Base-by-base conservation (phyloP, 2,329 filamentous ascomycete species). In the Neonectria sp. region DNA sequence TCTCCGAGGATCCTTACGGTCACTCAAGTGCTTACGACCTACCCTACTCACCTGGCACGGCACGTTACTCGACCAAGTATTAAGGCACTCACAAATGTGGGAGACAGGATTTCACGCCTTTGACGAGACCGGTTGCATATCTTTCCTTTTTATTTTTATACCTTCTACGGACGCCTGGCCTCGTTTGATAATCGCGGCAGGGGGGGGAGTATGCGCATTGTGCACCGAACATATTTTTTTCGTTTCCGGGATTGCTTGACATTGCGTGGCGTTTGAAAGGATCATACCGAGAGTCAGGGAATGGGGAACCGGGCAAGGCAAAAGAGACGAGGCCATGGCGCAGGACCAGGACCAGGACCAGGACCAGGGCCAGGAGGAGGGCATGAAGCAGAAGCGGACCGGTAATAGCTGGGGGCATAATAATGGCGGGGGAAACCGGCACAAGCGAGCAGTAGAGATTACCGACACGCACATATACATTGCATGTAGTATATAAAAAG, bases 1-100 rank as follows among this genome's bases (percentile, higher is more conserved):
- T 95, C 80, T 84, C 87, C 52, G 92, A 94, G 64, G 90, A 92
- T 70, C 88, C 88, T 2, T 90, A 90, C 69, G 86, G 84, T 57
- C 89, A 90, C 45, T 83, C 87, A 2, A 86, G 84, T 69, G 79
- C 82, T 7, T 89, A 86, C 76, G 88, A 90, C 63, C 80, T 86
- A 73, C 81, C 85, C 6, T 86, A 85, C 75, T 86, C 86, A 35
- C 85, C 83, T 35, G 59, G 78, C 58, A 70, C 81, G 21, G 80
- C 79, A 55, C 80, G 85, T 33, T 84, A 83, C 75, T 86, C 85
- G 58, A 69, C 78, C 61, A 85, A 85, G 72, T 87, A 86, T 75
- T 86, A 78, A 78, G 60, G 37, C 33, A 25, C n/a, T 55, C 49
- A 55, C 27, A 35, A 59, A 51, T 37, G 27, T 31, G 45, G 29